Percentiles rank a stretch among this genome's conserved stretches.
Evolutionary conservation across 805 yeast genomes (phyloP).

Genomic region (Candida silvicultrix): DNA sequence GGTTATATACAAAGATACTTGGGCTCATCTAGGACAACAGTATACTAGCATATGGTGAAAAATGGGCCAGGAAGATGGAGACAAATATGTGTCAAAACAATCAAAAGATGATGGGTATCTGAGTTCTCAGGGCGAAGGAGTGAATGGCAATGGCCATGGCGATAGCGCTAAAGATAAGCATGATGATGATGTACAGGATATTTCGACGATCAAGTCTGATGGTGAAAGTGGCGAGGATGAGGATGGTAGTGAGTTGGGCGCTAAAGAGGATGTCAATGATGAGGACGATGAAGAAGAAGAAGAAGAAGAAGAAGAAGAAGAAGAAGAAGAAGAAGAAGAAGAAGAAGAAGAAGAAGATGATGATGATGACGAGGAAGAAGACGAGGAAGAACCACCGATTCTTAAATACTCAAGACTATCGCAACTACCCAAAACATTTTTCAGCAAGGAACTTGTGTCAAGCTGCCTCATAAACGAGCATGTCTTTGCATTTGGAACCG

Average conservation of each 20-base stretch:
- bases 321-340: slow-evolving; percentile 27
- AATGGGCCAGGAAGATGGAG: background rate
- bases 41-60: no score
- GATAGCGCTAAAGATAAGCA: slow-evolving; percentile 23
- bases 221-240: no score
- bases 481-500: slow-evolving; percentile 79
- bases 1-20: no score
- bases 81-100: background rate
- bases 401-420: slow-evolving; percentile 69
- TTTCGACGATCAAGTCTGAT: no score
- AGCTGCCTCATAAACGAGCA: slow-evolving; percentile 53
- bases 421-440: slow-evolving; percentile 64
- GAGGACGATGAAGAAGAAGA: slow-evolving; percentile 26
- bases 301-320: slow-evolving; percentile 39
- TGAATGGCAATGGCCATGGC: background rate
- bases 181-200: slow-evolving; percentile 20
- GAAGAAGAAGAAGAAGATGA: slow-evolving; percentile 37
- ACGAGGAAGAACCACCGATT: slow-evolving; percentile 61
- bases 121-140: background rate
- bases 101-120: background rate
- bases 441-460: slow-evolving; percentile 73
- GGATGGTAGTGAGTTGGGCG: no score
- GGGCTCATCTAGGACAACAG: no score
- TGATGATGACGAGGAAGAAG: no score
- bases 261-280: no score